These are phyloP conservation scores for Prunella vulgaris DNA, from an alignment of 257 asterid species.

Conservation along the genomic window DNA sequence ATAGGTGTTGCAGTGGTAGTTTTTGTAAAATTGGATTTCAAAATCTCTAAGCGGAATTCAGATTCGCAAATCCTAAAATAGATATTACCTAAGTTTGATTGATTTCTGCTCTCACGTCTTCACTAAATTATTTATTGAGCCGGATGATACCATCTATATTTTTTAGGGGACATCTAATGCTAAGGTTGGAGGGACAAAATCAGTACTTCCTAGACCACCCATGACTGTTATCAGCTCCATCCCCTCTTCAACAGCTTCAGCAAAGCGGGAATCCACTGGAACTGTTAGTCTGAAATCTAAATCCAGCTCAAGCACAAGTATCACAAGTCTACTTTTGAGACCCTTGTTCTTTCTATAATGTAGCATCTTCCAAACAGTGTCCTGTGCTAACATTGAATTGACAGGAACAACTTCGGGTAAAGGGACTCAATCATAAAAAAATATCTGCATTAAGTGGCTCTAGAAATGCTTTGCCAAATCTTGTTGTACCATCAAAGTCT, in stretches of 20 bases:
- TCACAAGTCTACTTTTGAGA: conserved; percentile 21
- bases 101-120: conserved; percentile 11
- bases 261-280: conserved; percentile 57
- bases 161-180: conserved; percentile 36
- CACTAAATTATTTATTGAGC: background rate
- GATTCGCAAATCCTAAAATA: too few species aligned
- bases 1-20: too few species aligned
- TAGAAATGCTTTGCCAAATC: conserved; percentile 51
- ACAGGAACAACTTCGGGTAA: conserved; percentile 41
- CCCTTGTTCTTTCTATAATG: background rate
- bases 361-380: conserved; percentile 1
- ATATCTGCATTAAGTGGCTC: conserved; percentile 37
- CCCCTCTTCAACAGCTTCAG: conserved; percentile 34
- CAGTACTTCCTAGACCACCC: conserved; percentile 44
- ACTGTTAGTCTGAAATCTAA: conserved; percentile 45
- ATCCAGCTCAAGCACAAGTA: conserved; percentile 43
- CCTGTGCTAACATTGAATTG: conserved; percentile 6
- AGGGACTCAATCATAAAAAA: conserved; percentile 55
- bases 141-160: conserved; percentile 12
- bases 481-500: conserved; percentile 40
- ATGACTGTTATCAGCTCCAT: conserved; percentile 37
- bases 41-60: too few species aligned
- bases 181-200: conserved; percentile 35
- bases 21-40: too few species aligned
- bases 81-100: conserved; percentile 4